Evolutionary conservation across 257 asterid genomes (phyloP), one percentile per base, ranked within the genome.

Genomic region (Gentiana straminea): DNA sequence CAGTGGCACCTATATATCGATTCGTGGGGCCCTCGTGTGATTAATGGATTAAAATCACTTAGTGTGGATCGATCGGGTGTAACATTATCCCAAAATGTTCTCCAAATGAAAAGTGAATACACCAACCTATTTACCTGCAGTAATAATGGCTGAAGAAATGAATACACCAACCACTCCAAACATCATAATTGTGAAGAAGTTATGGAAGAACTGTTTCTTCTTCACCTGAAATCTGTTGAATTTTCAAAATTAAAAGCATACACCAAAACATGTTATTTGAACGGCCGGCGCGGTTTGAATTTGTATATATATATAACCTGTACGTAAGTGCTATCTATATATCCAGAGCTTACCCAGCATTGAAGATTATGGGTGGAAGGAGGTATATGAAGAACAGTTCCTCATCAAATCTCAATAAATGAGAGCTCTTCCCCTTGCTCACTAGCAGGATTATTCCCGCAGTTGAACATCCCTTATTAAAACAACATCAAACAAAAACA

Each of bases 121-220:
- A 43, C 98, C 98, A 63, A 81, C 63, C 15, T n/a, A n/a, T n/a
- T n/a, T n/a, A 90, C 98, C 98, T 41, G 80, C 73, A 32, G 94
- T 72, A 38, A 87, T 78, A 33, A 91, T 82, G 66, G 75, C 59
- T 9, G 94, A 64, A 13, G 98, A 91, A 69, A 91, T 79, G 65
- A 91, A 81, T 58, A 81, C 96, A 43, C 98, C 98, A 63, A 81
- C 63, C 15, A 91, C 86, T 59, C 98, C 98, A 59, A 86, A 91
- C 65, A 88, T 77, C 95, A 87, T 83, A 53, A 91, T 91, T 8
- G 95, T 82, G 50, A 91, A 84, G 79, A 91, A 87, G 75, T 91
- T 87, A 49, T 91, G 96, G 78, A 91, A 91, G 86, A 91, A 91
- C 58, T 84, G 89, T 63, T 87, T 86, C 94, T 91, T 91, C 87